Evolutionary conservation across 306 rosid species (phyloP).

Genomic region (Begonia loranthoides): DNA sequence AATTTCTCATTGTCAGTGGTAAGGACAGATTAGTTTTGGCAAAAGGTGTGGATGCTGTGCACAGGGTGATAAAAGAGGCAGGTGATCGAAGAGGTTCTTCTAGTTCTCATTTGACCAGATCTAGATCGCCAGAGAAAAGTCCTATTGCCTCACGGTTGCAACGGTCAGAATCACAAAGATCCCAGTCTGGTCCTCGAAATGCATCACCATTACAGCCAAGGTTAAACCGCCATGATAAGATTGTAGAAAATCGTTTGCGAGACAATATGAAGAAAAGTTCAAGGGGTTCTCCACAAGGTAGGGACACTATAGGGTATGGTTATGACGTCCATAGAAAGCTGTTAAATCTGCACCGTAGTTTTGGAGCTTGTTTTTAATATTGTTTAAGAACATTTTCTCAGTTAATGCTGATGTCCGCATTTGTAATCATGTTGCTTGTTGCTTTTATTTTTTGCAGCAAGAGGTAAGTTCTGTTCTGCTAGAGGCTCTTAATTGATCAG

Average conservation of each 20-base stretch:
- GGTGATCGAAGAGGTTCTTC: constrained; percentile 58
- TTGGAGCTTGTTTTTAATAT: constrained; percentile 16
- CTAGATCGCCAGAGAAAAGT: constrained; percentile 91
- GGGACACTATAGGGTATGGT: constrained; percentile 83
- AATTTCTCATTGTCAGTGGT: constrained; percentile 81
- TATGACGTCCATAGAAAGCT: constrained; percentile 57
- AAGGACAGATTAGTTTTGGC: constrained; percentile 72
- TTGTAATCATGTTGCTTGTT: constrained; percentile 34
- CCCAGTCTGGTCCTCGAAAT: constrained; percentile 59
- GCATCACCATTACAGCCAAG: constrained; percentile 43
- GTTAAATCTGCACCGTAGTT: constrained; percentile 57
- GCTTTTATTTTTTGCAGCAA: constrained; percentile 75
- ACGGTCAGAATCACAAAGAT: constrained; percentile 61
- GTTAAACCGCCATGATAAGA: constrained; percentile 73
- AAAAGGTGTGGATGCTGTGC: constrained; percentile 95
- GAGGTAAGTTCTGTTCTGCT: constrained; percentile 85
- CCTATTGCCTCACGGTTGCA: constrained; percentile 53
- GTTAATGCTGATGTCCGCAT: constrained; percentile 5
- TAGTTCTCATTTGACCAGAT: constrained; percentile 49
- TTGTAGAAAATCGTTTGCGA: constrained; percentile 55
- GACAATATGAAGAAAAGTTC: constrained; percentile 62
- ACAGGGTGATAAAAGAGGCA: constrained; percentile 67
- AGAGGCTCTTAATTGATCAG: constrained; percentile 37
- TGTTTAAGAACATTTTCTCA: no score
- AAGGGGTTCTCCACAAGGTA: constrained; percentile 96